phyloP scores from a whole-genome alignment of 768 basidiomycete species.

The Tricholoma flavovirens region DNA sequence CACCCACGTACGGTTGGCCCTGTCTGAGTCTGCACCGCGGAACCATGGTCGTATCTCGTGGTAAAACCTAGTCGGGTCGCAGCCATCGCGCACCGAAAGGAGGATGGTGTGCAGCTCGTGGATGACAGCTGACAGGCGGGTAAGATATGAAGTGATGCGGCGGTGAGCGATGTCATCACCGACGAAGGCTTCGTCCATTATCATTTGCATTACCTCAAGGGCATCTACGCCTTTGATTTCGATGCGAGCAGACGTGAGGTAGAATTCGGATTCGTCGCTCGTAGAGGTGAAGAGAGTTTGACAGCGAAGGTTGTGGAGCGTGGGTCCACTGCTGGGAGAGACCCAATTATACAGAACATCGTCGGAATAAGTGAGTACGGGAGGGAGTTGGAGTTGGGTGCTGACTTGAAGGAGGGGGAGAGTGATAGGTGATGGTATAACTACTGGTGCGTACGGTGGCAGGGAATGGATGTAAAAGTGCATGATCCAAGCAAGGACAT shows the following conservation, averaged over 20 bases:
- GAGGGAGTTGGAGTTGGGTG: slow-evolving; percentile 69
- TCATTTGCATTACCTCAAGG: slow-evolving; percentile 77
- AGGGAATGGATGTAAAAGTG: slow-evolving; percentile 76
- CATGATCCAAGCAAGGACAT: slow-evolving; percentile 65
- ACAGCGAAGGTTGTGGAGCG: slow-evolving; percentile 56
- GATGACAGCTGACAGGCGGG: slow-evolving; percentile 57
- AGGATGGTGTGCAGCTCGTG: slow-evolving; percentile 57
- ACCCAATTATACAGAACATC: slow-evolving; percentile 87
- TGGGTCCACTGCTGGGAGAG: slow-evolving; percentile 32
- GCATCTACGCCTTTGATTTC: slow-evolving; percentile 83
- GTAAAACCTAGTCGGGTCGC: slow-evolving; percentile 72
- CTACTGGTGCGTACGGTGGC: slow-evolving; percentile 41
- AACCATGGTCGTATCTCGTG: slow-evolving; percentile 77
- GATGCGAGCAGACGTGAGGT: slow-evolving; percentile 78
- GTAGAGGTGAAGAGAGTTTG: slow-evolving; percentile 74
- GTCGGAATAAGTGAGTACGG: slow-evolving; percentile 87
- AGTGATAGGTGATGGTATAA: slow-evolving; percentile 65
- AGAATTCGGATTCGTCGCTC: slow-evolving; percentile 81
- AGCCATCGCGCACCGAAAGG: slow-evolving; percentile 57
- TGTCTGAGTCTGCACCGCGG: slow-evolving; percentile 57
- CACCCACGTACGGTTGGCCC: slow-evolving; percentile 37
- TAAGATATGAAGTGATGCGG: slow-evolving; percentile 62
- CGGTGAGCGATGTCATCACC: slow-evolving; percentile 58
- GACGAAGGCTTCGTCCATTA: slow-evolving; percentile 86
- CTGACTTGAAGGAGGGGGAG: slow-evolving; percentile 74